These are phyloP conservation scores for Mycena venus DNA, from an alignment of 768 basidiomycete genomes.

Conservation along the genomic window DNA sequence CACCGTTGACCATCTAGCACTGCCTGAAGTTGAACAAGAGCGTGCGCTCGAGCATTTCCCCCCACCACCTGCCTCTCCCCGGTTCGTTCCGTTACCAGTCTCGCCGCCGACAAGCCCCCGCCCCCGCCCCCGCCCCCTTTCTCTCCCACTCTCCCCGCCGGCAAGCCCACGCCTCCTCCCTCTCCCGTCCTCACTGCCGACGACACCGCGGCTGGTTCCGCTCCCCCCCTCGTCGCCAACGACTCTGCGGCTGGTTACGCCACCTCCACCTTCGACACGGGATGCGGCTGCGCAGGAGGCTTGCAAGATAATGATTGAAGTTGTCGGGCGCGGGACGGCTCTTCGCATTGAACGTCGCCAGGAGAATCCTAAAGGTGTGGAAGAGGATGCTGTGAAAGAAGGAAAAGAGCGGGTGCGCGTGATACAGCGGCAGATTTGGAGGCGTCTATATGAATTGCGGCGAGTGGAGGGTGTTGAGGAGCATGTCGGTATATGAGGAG, in stretches of 20 bases:
- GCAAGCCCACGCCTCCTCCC: too few relatives aligned
- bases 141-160: neutral
- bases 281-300: neutral
- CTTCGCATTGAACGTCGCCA: neutral
- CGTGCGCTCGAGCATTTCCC: neutral
- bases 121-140: neutral
- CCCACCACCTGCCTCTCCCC: neutral
- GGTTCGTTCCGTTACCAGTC: neutral
- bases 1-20: too few relatives aligned
- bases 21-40: too few relatives aligned
- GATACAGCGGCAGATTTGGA: neutral
- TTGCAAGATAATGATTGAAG: neutral
- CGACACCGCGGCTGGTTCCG: neutral
- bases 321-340: neutral
- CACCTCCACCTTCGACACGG: neutral
- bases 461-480: neutral
- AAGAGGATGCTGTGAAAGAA: neutral
- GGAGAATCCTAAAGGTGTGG: neutral
- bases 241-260: too few relatives aligned
- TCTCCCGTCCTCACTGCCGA: neutral
- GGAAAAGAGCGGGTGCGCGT: neutral
- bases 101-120: neutral
- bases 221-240: too few relatives aligned
- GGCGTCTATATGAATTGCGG: neutral
- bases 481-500: neutral